Percentiles rank a stretch among this genome's conserved stretches.
phyloP scores from a whole-genome alignment of 108 stramenopile species.

The Phaeodactylum tricornutum region DNA sequence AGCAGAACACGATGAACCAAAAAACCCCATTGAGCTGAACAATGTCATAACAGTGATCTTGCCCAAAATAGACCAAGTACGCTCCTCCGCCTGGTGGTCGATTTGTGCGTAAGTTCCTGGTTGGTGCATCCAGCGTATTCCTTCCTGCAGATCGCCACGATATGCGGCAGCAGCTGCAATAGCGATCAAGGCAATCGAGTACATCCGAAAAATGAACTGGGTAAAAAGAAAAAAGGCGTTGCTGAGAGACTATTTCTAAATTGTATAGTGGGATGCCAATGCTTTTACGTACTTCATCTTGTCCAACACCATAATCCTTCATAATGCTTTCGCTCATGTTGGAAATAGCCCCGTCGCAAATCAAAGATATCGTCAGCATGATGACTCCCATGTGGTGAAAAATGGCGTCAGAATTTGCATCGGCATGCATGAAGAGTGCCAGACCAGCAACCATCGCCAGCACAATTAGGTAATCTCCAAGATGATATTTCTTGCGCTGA shows the following conservation, averaged over 20 bases:
- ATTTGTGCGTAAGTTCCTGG: conserved; percentile 77
- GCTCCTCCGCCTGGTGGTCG: conserved; percentile 38
- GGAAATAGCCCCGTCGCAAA: conserved; percentile 77
- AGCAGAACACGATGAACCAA: conserved; percentile 72
- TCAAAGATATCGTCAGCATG: conserved; percentile 69
- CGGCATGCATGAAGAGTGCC: conserved; percentile 84
- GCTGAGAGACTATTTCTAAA: neutral
- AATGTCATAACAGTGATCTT: conserved; percentile 56
- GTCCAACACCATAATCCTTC: conserved; percentile 71
- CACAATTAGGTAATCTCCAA: conserved; percentile 64
- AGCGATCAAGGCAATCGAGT: conserved; percentile 73
- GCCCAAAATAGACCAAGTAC: conserved; percentile 48
- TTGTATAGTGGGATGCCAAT: neutral
- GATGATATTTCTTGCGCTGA: conserved; percentile 46
- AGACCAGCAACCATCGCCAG: conserved; percentile 72
- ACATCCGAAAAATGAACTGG: conserved; percentile 70
- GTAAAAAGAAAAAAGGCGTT: neutral
- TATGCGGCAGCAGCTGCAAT: conserved; percentile 50
- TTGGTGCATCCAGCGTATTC: conserved; percentile 42
- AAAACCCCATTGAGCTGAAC: conserved; percentile 75
- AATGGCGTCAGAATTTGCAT: conserved; percentile 62
- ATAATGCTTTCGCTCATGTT: conserved; percentile 82
- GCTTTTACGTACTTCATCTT: conserved; percentile 50
- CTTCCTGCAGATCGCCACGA: conserved; percentile 66
- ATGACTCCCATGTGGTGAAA: conserved; percentile 73